Conservation (phyloP, 1,139 yeast species). For the Magnusiomyces magnusii region DNA sequence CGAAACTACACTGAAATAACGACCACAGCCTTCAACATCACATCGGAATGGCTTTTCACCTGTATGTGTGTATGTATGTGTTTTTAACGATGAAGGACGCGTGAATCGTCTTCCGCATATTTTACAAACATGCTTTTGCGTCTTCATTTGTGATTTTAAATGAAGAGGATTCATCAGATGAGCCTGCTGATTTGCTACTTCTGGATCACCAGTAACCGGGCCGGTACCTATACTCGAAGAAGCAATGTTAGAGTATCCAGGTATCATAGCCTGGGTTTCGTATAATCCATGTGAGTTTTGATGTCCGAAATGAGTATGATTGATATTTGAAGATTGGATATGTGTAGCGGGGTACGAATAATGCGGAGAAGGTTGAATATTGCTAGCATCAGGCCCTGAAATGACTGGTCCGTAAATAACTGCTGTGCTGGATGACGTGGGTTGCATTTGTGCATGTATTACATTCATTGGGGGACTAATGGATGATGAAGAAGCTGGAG, state of each 20-base stretch:
- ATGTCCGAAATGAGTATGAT: neutral
- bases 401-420: neutral
- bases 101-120: conserved; percentile 70
- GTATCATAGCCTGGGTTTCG: neutral
- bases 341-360: neutral
- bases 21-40: conserved; percentile 57
- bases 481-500: neutral
- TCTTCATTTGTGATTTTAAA: conserved; percentile 23
- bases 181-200: neutral
- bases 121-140: conserved; percentile 42
- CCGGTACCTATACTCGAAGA: neutral
- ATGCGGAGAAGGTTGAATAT: neutral
- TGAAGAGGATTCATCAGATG: conserved; percentile 28
- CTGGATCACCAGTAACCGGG: neutral
- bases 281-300: neutral
- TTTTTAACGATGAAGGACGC: conserved; percentile 71
- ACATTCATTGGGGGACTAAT: neutral
- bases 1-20: conserved; percentile 67
- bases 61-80: conserved; percentile 78
- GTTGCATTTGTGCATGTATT: neutral
- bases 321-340: neutral
- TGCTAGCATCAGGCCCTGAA: neutral
- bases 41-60: conserved; percentile 79
- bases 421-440: neutral
- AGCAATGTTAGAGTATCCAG: neutral